Evolutionary conservation across 2,329 filamentous ascomycete species (phyloP).

Genomic region (Aspergillus thermomutatus): DNA sequence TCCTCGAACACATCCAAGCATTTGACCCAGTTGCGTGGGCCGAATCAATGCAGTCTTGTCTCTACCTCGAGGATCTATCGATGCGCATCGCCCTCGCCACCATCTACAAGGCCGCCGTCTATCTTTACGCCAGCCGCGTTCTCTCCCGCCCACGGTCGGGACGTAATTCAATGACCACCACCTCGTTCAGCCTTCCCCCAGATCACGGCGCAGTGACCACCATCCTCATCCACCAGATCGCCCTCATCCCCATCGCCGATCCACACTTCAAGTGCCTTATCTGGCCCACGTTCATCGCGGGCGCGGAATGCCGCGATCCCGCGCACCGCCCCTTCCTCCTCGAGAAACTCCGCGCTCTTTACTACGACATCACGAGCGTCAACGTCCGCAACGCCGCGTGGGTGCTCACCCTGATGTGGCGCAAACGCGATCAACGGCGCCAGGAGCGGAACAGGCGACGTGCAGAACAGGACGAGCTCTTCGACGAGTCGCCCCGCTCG

Average conservation of each 20-base stretch:
- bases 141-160: slow-evolving; percentile 30
- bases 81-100: slow-evolving; percentile 48
- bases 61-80: slow-evolving; percentile 47
- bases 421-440: slow-evolving; percentile 33
- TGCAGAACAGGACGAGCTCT: slow-evolving; percentile 1
- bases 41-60: slow-evolving; percentile 35
- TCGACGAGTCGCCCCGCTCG: slow-evolving; percentile 1
- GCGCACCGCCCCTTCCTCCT: slow-evolving; percentile 32
- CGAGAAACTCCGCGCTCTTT: slow-evolving; percentile 31
- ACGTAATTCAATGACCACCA: slow-evolving; percentile 17
- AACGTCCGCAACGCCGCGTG: slow-evolving; percentile 41
- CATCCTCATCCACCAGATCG: slow-evolving; percentile 35
- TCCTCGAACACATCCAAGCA: slow-evolving; percentile 37
- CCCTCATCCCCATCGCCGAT: slow-evolving; percentile 32
- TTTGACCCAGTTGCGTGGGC: slow-evolving; percentile 39
- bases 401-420: slow-evolving; percentile 41
- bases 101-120: slow-evolving; percentile 38
- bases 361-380: slow-evolving; percentile 34
- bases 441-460: slow-evolving; percentile 10
- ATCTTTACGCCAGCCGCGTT: slow-evolving; percentile 39
- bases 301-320: slow-evolving; percentile 35
- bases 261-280: slow-evolving; percentile 43
- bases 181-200: slow-evolving; percentile 23
- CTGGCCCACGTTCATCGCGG: slow-evolving; percentile 45
- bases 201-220: slow-evolving; percentile 29